Conservation (phyloP, 805 yeast species). For the Zygosaccharomyces siamensis region DNA sequence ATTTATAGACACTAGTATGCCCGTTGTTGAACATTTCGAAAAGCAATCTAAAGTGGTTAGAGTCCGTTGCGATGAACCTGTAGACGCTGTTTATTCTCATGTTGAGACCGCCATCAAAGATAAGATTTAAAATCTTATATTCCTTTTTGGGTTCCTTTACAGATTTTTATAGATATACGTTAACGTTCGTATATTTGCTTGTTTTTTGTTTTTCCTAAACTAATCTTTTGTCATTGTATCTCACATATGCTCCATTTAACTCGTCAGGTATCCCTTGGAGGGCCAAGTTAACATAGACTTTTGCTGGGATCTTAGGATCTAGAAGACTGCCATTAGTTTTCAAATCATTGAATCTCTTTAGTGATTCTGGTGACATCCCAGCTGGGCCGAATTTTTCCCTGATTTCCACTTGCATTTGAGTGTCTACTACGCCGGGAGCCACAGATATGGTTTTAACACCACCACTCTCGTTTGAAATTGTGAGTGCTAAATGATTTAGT, state of each 20-base stretch:
- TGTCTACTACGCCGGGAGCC: conserved; percentile 95
- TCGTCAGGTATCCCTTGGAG: conserved; percentile 50
- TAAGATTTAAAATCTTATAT: conserved; percentile 11
- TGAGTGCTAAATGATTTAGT: conserved; percentile 64
- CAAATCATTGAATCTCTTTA: conserved; percentile 59
- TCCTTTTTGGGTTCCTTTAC: neutral
- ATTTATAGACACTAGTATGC: conserved; percentile 84
- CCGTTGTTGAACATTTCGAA: conserved; percentile 82
- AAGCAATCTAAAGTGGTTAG: conserved; percentile 70
- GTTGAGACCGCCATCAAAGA: conserved; percentile 63
- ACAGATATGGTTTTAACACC: conserved; percentile 52
- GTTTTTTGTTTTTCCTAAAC: neutral
- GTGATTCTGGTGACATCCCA: conserved; percentile 57
- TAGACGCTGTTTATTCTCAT: conserved; percentile 66
- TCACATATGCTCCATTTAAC: conserved; percentile 61
- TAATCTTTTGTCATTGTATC: conserved; percentile 48
- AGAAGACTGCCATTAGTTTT: conserved; percentile 54
- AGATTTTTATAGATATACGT: neutral
- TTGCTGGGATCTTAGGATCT: conserved; percentile 68
- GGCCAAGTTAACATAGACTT: conserved; percentile 62
- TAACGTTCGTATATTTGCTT: neutral
- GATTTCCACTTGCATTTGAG: conserved; percentile 80
- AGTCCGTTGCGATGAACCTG: conserved; percentile 73
- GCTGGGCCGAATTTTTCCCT: conserved; percentile 54
- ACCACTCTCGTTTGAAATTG: conserved; percentile 65